Percentiles rank a stretch among this genome's conserved stretches.
Conservation (phyloP, 371 early-diverging fungal species). For the Mucor racemosus region DNA sequence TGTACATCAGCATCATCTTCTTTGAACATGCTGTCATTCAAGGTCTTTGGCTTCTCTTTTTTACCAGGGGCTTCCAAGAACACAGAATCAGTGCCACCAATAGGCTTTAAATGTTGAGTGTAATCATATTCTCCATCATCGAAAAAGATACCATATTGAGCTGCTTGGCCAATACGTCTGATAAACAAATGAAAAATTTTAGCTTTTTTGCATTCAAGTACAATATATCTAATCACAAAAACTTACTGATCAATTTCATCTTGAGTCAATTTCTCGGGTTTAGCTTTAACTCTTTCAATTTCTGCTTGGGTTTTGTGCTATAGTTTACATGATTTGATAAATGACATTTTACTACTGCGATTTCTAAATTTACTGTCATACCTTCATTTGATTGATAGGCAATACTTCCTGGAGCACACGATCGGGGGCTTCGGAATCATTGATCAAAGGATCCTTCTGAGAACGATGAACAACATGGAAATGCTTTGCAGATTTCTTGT, state of each 20-base stretch:
- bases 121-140: constrained; percentile 93
- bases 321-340: too few relatives aligned
- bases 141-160: constrained; percentile 86
- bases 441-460: constrained; percentile 91
- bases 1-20: constrained; percentile 13
- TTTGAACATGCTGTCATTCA: constrained; percentile 26
- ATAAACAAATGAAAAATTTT: background rate
- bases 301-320: constrained; percentile 53
- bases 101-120: constrained; percentile 85
- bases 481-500: constrained; percentile 81
- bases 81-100: constrained; percentile 90
- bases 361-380: constrained; percentile 21
- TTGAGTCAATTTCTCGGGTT: constrained; percentile 43
- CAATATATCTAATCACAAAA: background rate
- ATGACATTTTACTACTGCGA: background rate
- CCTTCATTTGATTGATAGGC: constrained; percentile 72
- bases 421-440: constrained; percentile 78
- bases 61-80: constrained; percentile 72
- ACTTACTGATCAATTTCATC: constrained; percentile 57
- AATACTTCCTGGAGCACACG: constrained; percentile 85
- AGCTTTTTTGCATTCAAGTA: background rate
- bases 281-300: constrained; percentile 36
- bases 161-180: constrained; percentile 74
- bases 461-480: constrained; percentile 94
- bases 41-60: constrained; percentile 42